Percentiles rank a stretch among this genome's conserved stretches.
Conservation (phyloP, 176 grass and related monocot genomes). For the Otatea glauca region DNA sequence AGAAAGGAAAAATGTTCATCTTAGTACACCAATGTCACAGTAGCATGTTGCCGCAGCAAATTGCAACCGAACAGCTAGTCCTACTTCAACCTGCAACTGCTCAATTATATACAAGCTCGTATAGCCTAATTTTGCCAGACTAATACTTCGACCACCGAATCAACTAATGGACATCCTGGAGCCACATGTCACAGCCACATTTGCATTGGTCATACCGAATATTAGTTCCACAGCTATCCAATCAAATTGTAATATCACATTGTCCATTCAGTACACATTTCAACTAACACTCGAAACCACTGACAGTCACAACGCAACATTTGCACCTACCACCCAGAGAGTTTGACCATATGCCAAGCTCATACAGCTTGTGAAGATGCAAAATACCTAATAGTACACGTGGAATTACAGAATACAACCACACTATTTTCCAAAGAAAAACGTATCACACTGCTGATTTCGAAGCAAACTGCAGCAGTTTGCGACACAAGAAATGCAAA, state of each 20-base stretch:
- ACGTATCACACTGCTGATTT: neutral
- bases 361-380: neutral
- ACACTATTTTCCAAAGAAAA: neutral
- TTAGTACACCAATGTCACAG: neutral
- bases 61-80: neutral
- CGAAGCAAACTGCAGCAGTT: neutral
- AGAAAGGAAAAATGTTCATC: neutral
- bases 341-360: neutral
- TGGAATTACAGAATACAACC: neutral
- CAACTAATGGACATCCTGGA: neutral
- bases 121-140: neutral
- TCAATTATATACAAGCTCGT: neutral
- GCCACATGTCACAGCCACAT: neutral
- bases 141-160: neutral
- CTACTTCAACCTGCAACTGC: neutral
- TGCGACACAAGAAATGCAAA: neutral
- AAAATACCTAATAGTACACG: neutral
- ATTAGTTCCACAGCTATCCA: neutral
- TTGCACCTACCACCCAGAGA: neutral
- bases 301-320: constrained; percentile 3
- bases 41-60: neutral
- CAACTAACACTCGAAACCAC: neutral
- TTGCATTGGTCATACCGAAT: neutral
- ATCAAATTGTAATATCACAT: neutral
- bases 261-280: neutral